Base-by-base conservation (phyloP, 352 stramenopile genomes). In the Elongisporangium anandrum region DNA sequence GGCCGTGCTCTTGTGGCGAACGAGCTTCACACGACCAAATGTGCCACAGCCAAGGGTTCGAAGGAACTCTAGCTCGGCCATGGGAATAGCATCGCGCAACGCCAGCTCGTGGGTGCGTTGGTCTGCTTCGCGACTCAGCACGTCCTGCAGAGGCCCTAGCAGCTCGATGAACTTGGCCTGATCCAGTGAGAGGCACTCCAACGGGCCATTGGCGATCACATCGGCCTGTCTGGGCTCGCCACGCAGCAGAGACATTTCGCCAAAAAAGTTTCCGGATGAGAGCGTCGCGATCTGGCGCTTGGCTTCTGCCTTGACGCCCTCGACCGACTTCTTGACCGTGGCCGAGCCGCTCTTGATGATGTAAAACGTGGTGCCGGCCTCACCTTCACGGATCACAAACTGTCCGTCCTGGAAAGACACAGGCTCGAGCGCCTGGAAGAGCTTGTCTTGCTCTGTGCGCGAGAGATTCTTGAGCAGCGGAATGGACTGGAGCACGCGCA, bases 1-100 rank as follows among this genome's bases (percentile, higher is more conserved):
- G 21, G 77, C 80, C n/a, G 79, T 87, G 6, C 53, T 38, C 34
- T 81, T 84, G 70, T 98, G 85, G 17, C 82, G 81, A 3, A 97
- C 90, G 10, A 99, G 69, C 70, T 96, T 97, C 4, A 99, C 95
- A 26, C 94, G 91, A 17, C 96, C 95, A 74, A 98, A 98, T 0
- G 96, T 98, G 45, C 96, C 96, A 17, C 96, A 87, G 52, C 96
- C 96, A 7, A 99, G 76, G 17, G 95, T 96, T 15, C 85, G 75
- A 50, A 97, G 64, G 13, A 88, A 65, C 48, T 90, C 63, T 0
- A 98, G 72, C n/a, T 98, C 85, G 0, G 84, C 72, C 38, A 97
- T 57, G 21, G 75, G 60, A 19, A 94, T 81, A 0, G 64, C 59
- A 10, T 68, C 60, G 24, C 70, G 61, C 52, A 75, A 67, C 12